Evolutionary conservation across 257 asterid species (phyloP).

Genomic region (Galeopsis tetrahit): DNA sequence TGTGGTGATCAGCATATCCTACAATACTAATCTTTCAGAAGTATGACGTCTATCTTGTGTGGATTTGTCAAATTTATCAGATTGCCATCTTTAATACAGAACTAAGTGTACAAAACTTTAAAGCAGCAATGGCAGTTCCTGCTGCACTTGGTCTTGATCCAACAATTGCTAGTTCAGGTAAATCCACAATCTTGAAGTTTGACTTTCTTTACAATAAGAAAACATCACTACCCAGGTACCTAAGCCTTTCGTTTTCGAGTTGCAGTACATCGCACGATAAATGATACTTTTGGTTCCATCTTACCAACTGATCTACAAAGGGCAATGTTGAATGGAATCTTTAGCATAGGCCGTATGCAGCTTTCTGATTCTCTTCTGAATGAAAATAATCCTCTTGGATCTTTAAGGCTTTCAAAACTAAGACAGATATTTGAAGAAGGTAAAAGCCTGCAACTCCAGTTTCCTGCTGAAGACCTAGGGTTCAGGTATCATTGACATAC

Average conservation of each 20-base stretch:
- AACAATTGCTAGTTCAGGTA: slow-evolving; percentile 82
- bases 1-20: slow-evolving; percentile 17
- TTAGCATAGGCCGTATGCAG: slow-evolving; percentile 89
- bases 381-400: slow-evolving; percentile 85
- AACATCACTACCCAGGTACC: slow-evolving; percentile 10
- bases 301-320: slow-evolving; percentile 72
- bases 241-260: slow-evolving; percentile 26
- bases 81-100: slow-evolving; percentile 81
- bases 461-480: slow-evolving; percentile 97
- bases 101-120: slow-evolving; percentile 83
- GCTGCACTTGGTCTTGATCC: slow-evolving; percentile 98
- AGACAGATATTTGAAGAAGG: slow-evolving; percentile 79
- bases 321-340: slow-evolving; percentile 70
- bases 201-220: slow-evolving; percentile 4
- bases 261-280: slow-evolving; percentile 81
- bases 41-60: slow-evolving; percentile 23
- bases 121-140: slow-evolving; percentile 92
- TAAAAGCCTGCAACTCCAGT: slow-evolving; percentile 96
- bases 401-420: slow-evolving; percentile 74
- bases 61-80: slow-evolving; percentile 48
- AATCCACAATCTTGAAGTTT: slow-evolving; percentile 21
- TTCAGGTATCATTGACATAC: slow-evolving; percentile 58
- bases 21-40: slow-evolving; percentile 18
- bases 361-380: slow-evolving; percentile 71
- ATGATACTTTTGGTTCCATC: slow-evolving; percentile 63